Percentiles rank a stretch among this genome's conserved stretches.
phyloP scores from a whole-genome alignment of 257 asterid species.

The Solanum neorickii region DNA sequence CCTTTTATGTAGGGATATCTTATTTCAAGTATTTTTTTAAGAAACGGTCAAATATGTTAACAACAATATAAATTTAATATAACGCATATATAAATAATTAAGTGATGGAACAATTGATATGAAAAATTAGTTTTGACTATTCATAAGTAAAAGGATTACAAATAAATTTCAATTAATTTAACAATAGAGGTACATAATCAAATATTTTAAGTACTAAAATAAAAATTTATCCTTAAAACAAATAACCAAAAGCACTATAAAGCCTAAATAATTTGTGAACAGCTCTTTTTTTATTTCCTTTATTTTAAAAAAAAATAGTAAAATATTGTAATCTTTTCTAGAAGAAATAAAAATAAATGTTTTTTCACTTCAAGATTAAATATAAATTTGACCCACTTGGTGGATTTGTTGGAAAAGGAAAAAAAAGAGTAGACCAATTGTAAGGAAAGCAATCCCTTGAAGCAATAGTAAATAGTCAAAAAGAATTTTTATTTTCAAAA shows the following conservation, averaged over 20 bases:
- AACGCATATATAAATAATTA: neutral
- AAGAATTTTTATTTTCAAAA: neutral
- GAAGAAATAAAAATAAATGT: neutral
- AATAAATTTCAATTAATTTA: neutral
- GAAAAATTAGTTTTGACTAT: neutral
- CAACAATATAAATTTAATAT: neutral
- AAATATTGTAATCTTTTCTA: neutral
- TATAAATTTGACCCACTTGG: neutral
- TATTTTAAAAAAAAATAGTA: rapidly evolving
- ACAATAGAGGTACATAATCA: neutral
- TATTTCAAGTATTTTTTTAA: neutral
- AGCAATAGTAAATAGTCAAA: conserved; percentile 26
- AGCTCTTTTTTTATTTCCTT: neutral
- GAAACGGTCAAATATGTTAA: neutral
- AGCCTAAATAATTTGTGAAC: neutral
- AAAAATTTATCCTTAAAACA: neutral
- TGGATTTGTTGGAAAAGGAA: conserved; percentile 4
- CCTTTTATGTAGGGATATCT: neutral
- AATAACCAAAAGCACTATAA: neutral
- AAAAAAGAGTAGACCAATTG: conserved; percentile 3
- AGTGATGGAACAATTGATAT: neutral
- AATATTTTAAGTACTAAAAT: neutral
- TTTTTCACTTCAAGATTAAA: neutral
- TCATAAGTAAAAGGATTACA: neutral
- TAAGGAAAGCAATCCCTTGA: conserved; percentile 33